Conservation (phyloP, 768 basidiomycete genomes). For the Pisolithus sp. region DNA sequence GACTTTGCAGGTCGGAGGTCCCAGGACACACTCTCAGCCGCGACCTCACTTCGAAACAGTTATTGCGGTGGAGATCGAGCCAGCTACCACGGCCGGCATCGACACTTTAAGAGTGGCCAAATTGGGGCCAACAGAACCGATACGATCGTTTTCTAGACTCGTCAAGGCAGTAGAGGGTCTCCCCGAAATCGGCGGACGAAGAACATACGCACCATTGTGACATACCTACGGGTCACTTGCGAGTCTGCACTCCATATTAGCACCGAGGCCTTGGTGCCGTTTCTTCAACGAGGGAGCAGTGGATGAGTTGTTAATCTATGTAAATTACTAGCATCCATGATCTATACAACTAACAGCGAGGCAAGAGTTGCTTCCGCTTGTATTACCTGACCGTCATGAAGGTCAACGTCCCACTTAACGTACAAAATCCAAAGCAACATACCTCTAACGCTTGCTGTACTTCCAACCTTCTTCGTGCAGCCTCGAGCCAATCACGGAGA, state of each 20-base stretch:
- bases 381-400: conserved; percentile 48
- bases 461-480: conserved; percentile 80
- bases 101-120: conserved; percentile 30
- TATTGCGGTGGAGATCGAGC: too few relatives aligned
- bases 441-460: conserved; percentile 91
- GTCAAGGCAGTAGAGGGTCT: conserved; percentile 64
- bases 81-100: too few relatives aligned
- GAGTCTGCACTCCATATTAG: conserved; percentile 56
- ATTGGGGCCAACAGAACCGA: too few relatives aligned
- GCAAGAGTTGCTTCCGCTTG: conserved; percentile 80
- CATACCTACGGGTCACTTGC: conserved; percentile 81
- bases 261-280: not conserved
- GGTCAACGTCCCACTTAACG: conserved; percentile 9
- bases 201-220: conserved; percentile 69
- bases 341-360: conserved; percentile 69
- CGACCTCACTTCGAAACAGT: too few relatives aligned
- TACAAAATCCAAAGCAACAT: not conserved
- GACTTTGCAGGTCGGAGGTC: too few relatives aligned
- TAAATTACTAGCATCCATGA: conserved; percentile 7
- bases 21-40: too few relatives aligned
- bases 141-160: conserved; percentile 75
- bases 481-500: conserved; percentile 83
- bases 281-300: conserved; percentile 2
- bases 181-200: conserved; percentile 27
- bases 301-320: conserved; percentile 15